A percentile compares a stretch with the other conserved stretches of the same genome.
Evolutionary conservation across 805 yeast species (phyloP).

Genomic region (Scheffersomyces stipitis): DNA sequence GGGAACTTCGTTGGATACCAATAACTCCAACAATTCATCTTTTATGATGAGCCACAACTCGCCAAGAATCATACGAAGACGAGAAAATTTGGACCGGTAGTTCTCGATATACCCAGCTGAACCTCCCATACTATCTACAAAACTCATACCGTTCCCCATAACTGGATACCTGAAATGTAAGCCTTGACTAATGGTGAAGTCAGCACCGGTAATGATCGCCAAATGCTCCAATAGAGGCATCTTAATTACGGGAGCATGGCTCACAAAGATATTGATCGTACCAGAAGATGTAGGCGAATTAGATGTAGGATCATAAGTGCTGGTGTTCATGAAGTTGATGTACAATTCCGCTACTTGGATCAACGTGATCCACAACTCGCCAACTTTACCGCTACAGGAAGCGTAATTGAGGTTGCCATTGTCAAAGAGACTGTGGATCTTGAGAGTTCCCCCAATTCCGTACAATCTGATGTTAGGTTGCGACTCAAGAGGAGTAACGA

Average conservation of each 20-base stretch:
- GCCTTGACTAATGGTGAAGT: conserved; percentile 71
- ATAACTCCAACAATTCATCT: conserved; percentile 45
- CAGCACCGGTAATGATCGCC: conserved; percentile 65
- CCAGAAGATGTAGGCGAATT: conserved; percentile 8
- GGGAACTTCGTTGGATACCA: conserved; percentile 18
- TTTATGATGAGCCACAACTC: conserved; percentile 63
- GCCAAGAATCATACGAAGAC: conserved; percentile 59
- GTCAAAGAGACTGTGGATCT: conserved; percentile 66
- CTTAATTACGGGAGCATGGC: conserved; percentile 70
- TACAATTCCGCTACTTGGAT: conserved; percentile 67
- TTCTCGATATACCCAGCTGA: conserved; percentile 48
- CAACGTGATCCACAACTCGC: conserved; percentile 73
- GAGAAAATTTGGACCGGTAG: conserved; percentile 61
- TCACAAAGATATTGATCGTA: conserved; percentile 59
- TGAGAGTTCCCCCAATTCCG: conserved; percentile 73
- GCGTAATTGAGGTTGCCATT: conserved; percentile 19
- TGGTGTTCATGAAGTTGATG: conserved; percentile 11
- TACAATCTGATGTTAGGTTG: conserved; percentile 50
- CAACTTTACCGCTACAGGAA: conserved; percentile 32
- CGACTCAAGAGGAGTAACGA: conserved; percentile 42
- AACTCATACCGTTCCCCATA: conserved; percentile 66
- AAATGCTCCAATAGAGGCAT: conserved; percentile 70
- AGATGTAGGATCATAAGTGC: conserved; percentile 1
- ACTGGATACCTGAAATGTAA: conserved; percentile 70
- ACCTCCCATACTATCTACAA: conserved; percentile 49